A percentile compares a stretch with the other conserved stretches of the same genome.
Conservation (phyloP, 306 rosid genomes). For the Cyamopsis tetragonoloba region DNA sequence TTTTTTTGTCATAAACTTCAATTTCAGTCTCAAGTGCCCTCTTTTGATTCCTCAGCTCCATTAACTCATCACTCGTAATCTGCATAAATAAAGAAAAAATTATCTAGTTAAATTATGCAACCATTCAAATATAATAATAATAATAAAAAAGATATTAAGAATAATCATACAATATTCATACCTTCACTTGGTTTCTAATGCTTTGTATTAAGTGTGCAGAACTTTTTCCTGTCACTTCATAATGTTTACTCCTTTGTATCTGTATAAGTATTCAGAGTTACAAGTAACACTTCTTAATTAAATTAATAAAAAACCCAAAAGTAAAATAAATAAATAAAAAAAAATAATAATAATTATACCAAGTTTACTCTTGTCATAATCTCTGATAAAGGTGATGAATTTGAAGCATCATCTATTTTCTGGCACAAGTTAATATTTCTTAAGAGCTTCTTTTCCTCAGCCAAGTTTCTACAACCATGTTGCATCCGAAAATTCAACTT, state of each 20-base stretch:
- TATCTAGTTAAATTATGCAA: background rate
- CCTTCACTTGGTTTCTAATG: constrained; percentile 15
- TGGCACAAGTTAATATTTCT: background rate
- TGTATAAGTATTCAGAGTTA: background rate
- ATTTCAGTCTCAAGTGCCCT: background rate
- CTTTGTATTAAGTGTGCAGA: background rate
- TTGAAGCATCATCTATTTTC: background rate
- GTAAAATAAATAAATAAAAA: background rate
- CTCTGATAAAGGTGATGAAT: background rate
- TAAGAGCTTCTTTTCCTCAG: constrained; percentile 12
- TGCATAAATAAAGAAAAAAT: background rate
- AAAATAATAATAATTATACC: background rate
- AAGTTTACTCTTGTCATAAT: background rate
- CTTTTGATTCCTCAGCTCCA: constrained; percentile 3
- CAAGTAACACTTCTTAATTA: background rate
- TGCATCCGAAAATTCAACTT: constrained; percentile 24
- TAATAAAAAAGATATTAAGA: background rate
- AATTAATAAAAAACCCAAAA: background rate
- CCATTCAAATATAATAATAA: no score
- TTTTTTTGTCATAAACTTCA: background rate
- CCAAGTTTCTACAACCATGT: constrained; percentile 7
- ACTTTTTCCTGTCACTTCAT: background rate
- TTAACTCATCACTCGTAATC: background rate
- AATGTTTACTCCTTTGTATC: constrained; percentile 8
- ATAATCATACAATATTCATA: no score